phyloP scores from a whole-genome alignment of 23 red algal species.

The Chondrus crispus region DNA sequence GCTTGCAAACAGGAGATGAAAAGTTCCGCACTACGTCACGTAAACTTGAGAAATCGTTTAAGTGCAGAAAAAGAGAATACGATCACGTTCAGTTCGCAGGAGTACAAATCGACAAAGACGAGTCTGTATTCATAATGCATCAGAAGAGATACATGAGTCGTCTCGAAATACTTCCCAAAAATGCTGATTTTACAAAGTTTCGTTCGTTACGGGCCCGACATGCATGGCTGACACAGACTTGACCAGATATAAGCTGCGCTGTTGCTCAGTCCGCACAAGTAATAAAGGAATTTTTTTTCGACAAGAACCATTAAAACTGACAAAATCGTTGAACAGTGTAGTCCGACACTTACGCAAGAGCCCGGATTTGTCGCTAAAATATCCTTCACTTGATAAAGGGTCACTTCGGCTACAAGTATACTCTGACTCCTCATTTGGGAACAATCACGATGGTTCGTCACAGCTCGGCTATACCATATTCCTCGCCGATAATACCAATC shows the following conservation, averaged over 20 bases:
- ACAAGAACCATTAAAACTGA: neutral
- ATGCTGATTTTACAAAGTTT: neutral
- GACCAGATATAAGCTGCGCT: neutral
- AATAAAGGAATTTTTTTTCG: neutral
- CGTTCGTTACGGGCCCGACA: neutral
- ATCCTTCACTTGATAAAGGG: neutral
- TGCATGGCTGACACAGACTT: neutral
- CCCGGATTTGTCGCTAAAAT: neutral
- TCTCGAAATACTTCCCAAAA: neutral
- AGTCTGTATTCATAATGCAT: neutral
- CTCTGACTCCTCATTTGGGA: neutral
- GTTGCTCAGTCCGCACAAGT: neutral
- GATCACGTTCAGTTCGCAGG: neutral
- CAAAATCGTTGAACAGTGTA: neutral
- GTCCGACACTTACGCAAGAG: neutral
- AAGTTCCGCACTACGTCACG: neutral
- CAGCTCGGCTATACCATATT: conserved; percentile 15
- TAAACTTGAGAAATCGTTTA: neutral
- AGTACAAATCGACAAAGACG: neutral
- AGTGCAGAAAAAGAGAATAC: neutral
- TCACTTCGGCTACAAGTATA: neutral
- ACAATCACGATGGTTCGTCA: neutral
- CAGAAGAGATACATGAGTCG: neutral
- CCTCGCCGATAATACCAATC: neutral
- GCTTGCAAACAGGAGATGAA: neutral